Conservation (phyloP, 2,329 filamentous ascomycete genomes). For the Diatrype stigma region DNA sequence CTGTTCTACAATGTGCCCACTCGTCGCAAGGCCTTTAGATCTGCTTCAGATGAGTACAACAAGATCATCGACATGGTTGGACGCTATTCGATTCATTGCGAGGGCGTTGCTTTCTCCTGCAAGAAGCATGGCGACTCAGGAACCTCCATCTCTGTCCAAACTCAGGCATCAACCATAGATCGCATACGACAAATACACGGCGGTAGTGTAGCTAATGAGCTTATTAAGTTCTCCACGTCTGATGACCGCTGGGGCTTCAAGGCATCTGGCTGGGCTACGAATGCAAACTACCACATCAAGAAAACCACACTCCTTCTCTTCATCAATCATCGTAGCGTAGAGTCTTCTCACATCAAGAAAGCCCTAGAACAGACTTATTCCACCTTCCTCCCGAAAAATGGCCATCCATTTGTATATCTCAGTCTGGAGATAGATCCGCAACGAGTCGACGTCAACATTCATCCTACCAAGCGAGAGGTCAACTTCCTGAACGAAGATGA, state of each 20-base stretch:
- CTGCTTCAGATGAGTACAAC: constrained; percentile 89
- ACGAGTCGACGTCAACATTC: constrained; percentile 93
- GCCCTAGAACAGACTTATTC: constrained; percentile 87
- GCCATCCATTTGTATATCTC: constrained; percentile 90
- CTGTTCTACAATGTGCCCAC: constrained; percentile 96
- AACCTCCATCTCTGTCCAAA: constrained; percentile 74
- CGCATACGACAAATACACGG: constrained; percentile 90
- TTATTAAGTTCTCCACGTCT: constrained; percentile 69
- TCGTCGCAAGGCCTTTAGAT: constrained; percentile 83
- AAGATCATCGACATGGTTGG: constrained; percentile 96
- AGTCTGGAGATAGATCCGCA: constrained; percentile 89
- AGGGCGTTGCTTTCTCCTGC: constrained; percentile 89
- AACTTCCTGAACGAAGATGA: constrained; percentile 98
- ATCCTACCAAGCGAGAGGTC: constrained; percentile 94
- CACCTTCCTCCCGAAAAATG: constrained; percentile 83
- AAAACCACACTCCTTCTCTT: constrained; percentile 84
- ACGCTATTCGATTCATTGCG: constrained; percentile 87
- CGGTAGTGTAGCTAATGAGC: constrained; percentile 77
- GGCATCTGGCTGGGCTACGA: constrained; percentile 76
- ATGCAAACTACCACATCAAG: constrained; percentile 92
- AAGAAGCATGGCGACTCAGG: constrained; percentile 92
- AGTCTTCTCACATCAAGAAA: constrained; percentile 83
- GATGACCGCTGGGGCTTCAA: constrained; percentile 82
- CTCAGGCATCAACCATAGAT: constrained; percentile 68
- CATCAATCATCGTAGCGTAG: constrained; percentile 93